These are phyloP conservation scores for Vanilla planifolia DNA, from an alignment of 106 monocot species.

Conservation along the genomic window DNA sequence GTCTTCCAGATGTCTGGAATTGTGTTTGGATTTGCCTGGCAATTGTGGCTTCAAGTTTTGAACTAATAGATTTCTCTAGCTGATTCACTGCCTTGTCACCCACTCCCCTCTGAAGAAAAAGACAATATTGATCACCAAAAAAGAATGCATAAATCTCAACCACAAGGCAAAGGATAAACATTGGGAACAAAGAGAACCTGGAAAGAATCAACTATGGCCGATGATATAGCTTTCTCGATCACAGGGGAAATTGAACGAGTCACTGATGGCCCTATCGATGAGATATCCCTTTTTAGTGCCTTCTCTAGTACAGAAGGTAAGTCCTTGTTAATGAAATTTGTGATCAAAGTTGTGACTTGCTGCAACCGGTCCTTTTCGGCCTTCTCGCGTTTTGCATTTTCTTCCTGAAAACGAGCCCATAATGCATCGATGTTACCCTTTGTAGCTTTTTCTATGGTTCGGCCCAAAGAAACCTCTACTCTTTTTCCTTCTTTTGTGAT, in stretches of 20 bases:
- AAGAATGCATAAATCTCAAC: background rate
- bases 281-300: constrained; percentile 76
- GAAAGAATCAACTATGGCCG: constrained; percentile 68
- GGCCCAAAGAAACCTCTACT: constrained; percentile 70
- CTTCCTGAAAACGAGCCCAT: constrained; percentile 82
- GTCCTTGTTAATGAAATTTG: constrained; percentile 76
- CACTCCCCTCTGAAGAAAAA: constrained; percentile 53
- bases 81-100: constrained; percentile 84
- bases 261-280: constrained; percentile 45
- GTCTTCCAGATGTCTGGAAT: constrained; percentile 88
- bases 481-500: constrained; percentile 70
- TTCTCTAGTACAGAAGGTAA: constrained; percentile 61
- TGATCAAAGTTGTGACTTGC: constrained; percentile 55
- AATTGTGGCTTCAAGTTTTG: constrained; percentile 78
- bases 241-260: constrained; percentile 58
- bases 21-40: constrained; percentile 86
- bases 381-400: constrained; percentile 81
- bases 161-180: background rate
- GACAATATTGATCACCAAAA: background rate
- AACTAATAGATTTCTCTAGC: constrained; percentile 75
- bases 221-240: constrained; percentile 73
- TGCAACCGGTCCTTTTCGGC: constrained; percentile 65
- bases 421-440: constrained; percentile 80
- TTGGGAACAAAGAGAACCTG: constrained; percentile 39
- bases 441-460: constrained; percentile 71